Conservation (phyloP, 257 asterid genomes). For the Solanum paucissectum region DNA sequence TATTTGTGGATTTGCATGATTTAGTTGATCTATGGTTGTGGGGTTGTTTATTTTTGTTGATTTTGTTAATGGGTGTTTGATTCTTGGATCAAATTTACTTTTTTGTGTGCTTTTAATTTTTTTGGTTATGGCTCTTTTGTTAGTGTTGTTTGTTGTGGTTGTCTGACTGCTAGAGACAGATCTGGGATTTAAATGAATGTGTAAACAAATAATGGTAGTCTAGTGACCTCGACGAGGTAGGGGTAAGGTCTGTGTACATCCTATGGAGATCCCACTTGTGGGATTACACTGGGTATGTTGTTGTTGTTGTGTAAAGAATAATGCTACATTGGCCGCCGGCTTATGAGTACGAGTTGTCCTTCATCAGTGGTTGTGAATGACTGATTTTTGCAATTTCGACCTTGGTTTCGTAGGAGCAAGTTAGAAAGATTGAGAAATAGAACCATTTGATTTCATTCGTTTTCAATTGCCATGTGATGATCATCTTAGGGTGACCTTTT, state of each 20-base stretch:
- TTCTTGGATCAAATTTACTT: not conserved
- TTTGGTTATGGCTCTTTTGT: not conserved
- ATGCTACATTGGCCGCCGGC: not conserved
- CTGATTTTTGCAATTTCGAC: not conserved
- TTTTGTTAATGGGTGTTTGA: not conserved
- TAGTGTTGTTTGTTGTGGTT: not conserved
- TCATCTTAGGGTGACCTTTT: not conserved
- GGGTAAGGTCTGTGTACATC: not conserved
- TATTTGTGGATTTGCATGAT: not conserved
- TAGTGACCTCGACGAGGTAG: accelerated
- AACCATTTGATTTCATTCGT: not conserved
- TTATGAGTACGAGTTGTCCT: no score
- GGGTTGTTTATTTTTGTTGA: not conserved
- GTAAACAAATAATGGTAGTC: not conserved
- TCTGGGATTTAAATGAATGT: not conserved
- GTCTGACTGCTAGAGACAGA: not conserved
- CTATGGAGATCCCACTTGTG: not conserved
- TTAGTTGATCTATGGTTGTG: not conserved
- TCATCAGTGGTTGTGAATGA: not conserved
- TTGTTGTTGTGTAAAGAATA: not conserved
- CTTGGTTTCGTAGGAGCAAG: no score
- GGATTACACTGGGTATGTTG: accelerated
- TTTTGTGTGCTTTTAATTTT: not conserved
- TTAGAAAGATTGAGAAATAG: no score
- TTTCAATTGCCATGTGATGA: not conserved